Evolutionary conservation across 805 yeast genomes (phyloP), one percentile per base, ranked within the genome.

Genomic region (Ogataea methylovora): DNA sequence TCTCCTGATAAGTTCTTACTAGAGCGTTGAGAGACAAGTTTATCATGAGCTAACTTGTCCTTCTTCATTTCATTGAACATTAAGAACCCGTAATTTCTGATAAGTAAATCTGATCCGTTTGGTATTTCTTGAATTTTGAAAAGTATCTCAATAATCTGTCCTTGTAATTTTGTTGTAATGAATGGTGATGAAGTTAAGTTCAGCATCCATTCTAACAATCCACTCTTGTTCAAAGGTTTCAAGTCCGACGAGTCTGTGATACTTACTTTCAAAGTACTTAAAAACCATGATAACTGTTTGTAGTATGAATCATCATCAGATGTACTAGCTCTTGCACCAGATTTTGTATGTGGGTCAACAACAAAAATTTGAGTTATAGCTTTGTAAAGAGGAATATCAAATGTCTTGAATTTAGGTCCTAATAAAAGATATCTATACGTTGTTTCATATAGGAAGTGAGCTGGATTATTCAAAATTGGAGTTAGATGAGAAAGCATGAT

Each of bases 361-460:
- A 44, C 35, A 33, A 49, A 49, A 14, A 42, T 44, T 36, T 48
- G 36, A n/a, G 61, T 52, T 8, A 74, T 63, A 3, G 59, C 34
- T 24, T 55, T 59, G 48, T 57, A 68, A 28, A 73, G 45, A 4
- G 81, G 80, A 28, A 74, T 46, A 18, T 68, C 75, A 34, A 45
- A 49, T 5, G 49, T 34, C 39, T 58, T 58, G 30, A 70, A 48
- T 12, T 50, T 52, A 3, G 84, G 79, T 25, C 73, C 71, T 4
- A 73, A 59, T 24, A 85, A 59, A 9, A 87, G 65, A 69, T 77
- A 85, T 38, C 79, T 70, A 45, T 67, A 74, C 0, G 76, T 73
- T 43, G 75, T 74, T 42, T 87, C 95, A 54, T 80, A 84, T 15
- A 90, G 53, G 45, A 67, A 69, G 41, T 84, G 90, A 0, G 78